Evolutionary conservation across 2,329 filamentous ascomycete species (phyloP), one percentile per base, ranked within the genome.

Genomic region (Aaosphaeria pasadenensis): DNA sequence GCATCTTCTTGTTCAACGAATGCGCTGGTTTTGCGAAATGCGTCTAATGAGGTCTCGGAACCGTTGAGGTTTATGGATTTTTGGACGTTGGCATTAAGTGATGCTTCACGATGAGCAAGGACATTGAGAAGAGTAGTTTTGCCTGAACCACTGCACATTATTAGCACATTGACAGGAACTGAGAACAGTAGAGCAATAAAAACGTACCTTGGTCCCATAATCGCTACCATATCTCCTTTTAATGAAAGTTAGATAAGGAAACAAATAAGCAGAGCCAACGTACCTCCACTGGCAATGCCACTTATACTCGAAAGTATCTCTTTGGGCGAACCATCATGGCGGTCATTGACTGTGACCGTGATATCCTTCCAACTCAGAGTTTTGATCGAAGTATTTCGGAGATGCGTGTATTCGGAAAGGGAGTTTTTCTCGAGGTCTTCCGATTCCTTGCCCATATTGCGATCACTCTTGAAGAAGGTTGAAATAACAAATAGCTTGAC

Each of bases 1-100:
- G 88, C 86, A 74, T 95, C 90, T 55, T 95, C 89, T 67, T 95
- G 90, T 73, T 95, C 90, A 24, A 95, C 90, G 62, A 91, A 95
- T 42, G 83, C 83, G 46, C 82, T 86, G 43, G 92, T 76, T 42
- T 81, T 76, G 13, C 83, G 81, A 56, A 92, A 86, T 0, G 74
- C 73, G 6, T 74, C 66, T 6, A 75, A 69, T 1, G 82, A 77
- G 4, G 83, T 71, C 4, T 70, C 60, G 2, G 62, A 65, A 30
- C 87, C 87, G 66, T 94, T 91, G 55, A 89, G 76, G 47, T 80
- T 75, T 11, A 84, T 74, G 3, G 74, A 66, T 11, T 82, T 81
- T 30, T 77, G 66, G 5, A 81, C 75, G 5, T 75, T 76, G 2
- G 82, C 76, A 3, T 79, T 78, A 1, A 81, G 75, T 0, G 76